These are phyloP conservation scores for Colletotrichum liriopes DNA, from an alignment of 2,329 filamentous ascomycete species.

Conservation along the genomic window DNA sequence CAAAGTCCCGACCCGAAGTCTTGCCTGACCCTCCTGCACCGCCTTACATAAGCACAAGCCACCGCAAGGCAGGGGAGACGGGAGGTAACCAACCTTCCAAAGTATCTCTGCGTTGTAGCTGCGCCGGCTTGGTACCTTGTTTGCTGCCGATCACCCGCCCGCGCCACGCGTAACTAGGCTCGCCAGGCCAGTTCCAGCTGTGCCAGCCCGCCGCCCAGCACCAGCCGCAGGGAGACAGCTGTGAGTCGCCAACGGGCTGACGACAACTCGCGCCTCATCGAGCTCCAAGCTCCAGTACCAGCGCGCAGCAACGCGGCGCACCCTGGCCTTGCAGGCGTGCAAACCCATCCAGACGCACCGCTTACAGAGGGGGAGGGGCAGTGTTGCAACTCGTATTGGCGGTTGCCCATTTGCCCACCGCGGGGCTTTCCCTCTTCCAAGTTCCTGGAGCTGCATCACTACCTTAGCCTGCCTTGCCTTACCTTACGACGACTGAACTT, in stretches of 20 bases:
- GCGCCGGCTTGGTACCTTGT: background rate
- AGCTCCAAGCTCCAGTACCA: slow-evolving; percentile 32
- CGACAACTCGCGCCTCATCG: slow-evolving; percentile 35
- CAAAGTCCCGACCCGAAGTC: background rate
- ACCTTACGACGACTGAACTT: background rate
- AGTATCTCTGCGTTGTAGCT: background rate
- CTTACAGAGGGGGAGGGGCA: slow-evolving; percentile 30
- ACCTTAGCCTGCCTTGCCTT: background rate
- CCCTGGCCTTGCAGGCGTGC: background rate
- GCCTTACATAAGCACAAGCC: background rate
- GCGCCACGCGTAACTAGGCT: slow-evolving; percentile 8
- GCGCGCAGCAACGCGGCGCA: slow-evolving; percentile 20
- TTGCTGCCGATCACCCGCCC: slow-evolving; percentile 30
- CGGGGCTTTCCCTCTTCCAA: slow-evolving; percentile 18
- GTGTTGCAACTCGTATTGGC: slow-evolving; percentile 20
- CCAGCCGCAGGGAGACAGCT: slow-evolving; percentile 4
- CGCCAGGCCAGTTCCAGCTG: slow-evolving; percentile 3
- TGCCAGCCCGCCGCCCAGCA: background rate
- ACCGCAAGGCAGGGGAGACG: background rate
- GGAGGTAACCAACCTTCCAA: slow-evolving; percentile 9
- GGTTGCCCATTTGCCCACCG: slow-evolving; percentile 16
- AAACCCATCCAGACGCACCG: slow-evolving; percentile 12
- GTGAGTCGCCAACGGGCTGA: slow-evolving; percentile 10
- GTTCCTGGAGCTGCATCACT: slow-evolving; percentile 6
- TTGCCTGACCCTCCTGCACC: no score